Conservation (phyloP, 2,329 filamentous ascomycete species). For the Ascosphaera apis region DNA sequence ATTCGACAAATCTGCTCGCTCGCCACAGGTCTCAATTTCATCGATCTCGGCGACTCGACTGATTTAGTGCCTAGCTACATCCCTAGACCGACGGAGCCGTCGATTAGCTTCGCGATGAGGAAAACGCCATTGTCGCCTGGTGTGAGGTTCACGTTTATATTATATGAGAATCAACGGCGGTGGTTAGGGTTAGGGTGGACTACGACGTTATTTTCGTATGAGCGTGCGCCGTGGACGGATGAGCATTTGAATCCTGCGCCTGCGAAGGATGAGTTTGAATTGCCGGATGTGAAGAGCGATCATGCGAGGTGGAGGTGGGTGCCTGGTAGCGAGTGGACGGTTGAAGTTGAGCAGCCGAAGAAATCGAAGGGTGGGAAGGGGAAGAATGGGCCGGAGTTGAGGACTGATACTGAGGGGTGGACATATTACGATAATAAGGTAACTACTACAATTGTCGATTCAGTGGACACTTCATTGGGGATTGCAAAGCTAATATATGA, state of each 20-base stretch:
- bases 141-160: constrained; percentile 84
- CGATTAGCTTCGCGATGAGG: constrained; percentile 10
- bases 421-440: constrained; percentile 97
- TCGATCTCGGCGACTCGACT: constrained; percentile 25
- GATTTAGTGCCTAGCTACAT: constrained; percentile 8
- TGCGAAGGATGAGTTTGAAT: constrained; percentile 45
- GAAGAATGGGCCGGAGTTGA: constrained; percentile 1
- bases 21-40: constrained; percentile 53
- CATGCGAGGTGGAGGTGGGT: constrained; percentile 59
- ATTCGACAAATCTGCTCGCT: constrained; percentile 46
- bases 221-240: constrained; percentile 81
- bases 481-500: no score
- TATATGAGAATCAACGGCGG: constrained; percentile 88
- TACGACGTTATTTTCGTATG: constrained; percentile 69
- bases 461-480: no score
- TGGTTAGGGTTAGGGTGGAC: constrained; percentile 96
- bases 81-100: constrained; percentile 6
- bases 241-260: constrained; percentile 72
- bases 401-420: constrained; percentile 53
- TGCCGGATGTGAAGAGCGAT: constrained; percentile 42
- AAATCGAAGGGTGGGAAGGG: constrained; percentile 26
- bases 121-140: constrained; percentile 34
- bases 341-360: constrained; percentile 40
- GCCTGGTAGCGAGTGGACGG: constrained; percentile 59
- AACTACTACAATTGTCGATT: no score